A percentile compares a stretch with the other conserved stretches of the same genome.
phyloP scores from a whole-genome alignment of 1,284 basidiomycete species.

The Tilletia indica region DNA sequence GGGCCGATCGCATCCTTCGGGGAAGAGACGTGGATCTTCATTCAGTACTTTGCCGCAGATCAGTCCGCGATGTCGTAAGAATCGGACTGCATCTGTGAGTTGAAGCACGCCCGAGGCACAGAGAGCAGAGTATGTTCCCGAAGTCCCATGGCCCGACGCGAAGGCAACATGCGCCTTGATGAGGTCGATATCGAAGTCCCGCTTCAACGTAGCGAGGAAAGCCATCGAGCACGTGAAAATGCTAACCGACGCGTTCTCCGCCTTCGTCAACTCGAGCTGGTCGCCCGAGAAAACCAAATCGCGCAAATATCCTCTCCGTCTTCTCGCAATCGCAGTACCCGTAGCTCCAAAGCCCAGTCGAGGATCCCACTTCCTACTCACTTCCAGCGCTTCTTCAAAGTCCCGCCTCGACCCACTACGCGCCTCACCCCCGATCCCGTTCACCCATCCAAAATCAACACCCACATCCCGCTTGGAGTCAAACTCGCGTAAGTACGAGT shows the following conservation, averaged over 20 bases:
- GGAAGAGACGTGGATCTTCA: slow-evolving; percentile 47
- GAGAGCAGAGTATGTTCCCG: slow-evolving; percentile 49
- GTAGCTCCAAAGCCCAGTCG: slow-evolving; percentile 31
- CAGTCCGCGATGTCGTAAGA: slow-evolving; percentile 49
- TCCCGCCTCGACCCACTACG: background rate
- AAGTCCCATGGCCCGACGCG: slow-evolving; percentile 47
- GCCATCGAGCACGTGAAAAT: slow-evolving; percentile 50
- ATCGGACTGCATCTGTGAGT: slow-evolving; percentile 44
- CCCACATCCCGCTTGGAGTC: slow-evolving; percentile 12
- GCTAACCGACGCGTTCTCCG: slow-evolving; percentile 51
- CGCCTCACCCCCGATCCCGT: background rate
- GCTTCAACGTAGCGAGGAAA: slow-evolving; percentile 47
- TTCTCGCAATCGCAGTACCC: slow-evolving; percentile 31
- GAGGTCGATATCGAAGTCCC: slow-evolving; percentile 50
- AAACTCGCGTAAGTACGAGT: slow-evolving; percentile 30
- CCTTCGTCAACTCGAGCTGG: slow-evolving; percentile 49
- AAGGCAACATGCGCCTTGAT: slow-evolving; percentile 43
- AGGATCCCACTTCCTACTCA: slow-evolving; percentile 33
- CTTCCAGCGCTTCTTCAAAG: slow-evolving; percentile 47
- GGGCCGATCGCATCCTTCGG: slow-evolving; percentile 44
- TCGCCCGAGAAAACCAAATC: slow-evolving; percentile 41
- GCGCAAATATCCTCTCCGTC: slow-evolving; percentile 36
- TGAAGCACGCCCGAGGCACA: slow-evolving; percentile 39
- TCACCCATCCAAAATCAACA: slow-evolving; percentile 2
- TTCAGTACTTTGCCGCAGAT: slow-evolving; percentile 37